A percentile compares a stretch with the other conserved stretches of the same genome.
Conservation (phyloP, 768 basidiomycete species). For the Lyophyllum shimeji region DNA sequence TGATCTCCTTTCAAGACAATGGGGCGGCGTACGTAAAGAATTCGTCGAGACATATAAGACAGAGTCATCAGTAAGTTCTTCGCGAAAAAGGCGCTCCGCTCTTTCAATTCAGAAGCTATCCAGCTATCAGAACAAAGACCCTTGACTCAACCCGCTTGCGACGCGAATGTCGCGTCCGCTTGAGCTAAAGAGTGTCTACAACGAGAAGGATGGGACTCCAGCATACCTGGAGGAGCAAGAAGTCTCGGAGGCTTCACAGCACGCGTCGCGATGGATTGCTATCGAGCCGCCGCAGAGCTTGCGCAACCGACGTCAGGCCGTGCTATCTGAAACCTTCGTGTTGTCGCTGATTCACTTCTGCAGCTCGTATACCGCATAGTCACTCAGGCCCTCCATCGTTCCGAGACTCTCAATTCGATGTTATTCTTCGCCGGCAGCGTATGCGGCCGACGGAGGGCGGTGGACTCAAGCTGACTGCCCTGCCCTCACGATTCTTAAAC, state of each 20-base stretch:
- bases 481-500: slow-evolving; percentile 62
- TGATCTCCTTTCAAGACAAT: background rate
- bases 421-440: slow-evolving; percentile 61
- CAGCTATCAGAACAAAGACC: background rate
- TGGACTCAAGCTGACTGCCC: slow-evolving; percentile 34
- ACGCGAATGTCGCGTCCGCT: background rate
- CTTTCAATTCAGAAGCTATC: background rate
- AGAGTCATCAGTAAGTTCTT: background rate
- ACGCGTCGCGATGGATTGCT: slow-evolving; percentile 22
- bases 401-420: slow-evolving; percentile 47
- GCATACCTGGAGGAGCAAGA: slow-evolving; percentile 2
- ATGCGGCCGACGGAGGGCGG: slow-evolving; percentile 44
- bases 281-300: slow-evolving; percentile 20
- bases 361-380: background rate
- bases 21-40: background rate
- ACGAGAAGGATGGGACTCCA: background rate
- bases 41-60: background rate
- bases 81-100: background rate
- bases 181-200: background rate
- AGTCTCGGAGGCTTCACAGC: background rate
- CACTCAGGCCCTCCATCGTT: slow-evolving; percentile 34
- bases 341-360: background rate
- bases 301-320: slow-evolving; percentile 4
- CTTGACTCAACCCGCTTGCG: background rate
- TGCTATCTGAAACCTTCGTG: background rate